phyloP scores from a whole-genome alignment of 1,139 yeast species.

The Sugiyamaella sp. region DNA sequence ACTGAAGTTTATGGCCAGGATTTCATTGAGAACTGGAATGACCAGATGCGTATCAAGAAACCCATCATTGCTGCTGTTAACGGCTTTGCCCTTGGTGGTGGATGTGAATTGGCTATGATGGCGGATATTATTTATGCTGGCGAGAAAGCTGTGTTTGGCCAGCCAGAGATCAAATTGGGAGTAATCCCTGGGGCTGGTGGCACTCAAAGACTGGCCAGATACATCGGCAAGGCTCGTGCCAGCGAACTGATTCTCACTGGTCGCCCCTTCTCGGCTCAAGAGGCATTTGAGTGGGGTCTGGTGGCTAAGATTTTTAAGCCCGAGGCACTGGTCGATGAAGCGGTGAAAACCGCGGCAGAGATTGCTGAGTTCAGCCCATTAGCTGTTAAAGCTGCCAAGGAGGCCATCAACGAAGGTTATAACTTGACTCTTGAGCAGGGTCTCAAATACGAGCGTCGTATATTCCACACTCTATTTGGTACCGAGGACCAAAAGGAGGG shows the following conservation, averaged over 20 bases:
- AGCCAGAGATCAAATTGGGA: slow-evolving; percentile 57
- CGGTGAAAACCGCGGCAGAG: slow-evolving; percentile 49
- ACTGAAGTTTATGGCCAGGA: slow-evolving; percentile 44
- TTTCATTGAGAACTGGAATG: slow-evolving; percentile 47
- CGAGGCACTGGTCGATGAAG: slow-evolving; percentile 48
- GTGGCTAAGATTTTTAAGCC: slow-evolving; percentile 48
- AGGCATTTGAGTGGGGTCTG: slow-evolving; percentile 55
- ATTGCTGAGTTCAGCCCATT: slow-evolving; percentile 49
- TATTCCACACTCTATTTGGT: slow-evolving; percentile 52
- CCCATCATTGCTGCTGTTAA: slow-evolving; percentile 57
- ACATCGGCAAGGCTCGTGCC: slow-evolving; percentile 52
- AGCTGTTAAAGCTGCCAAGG: slow-evolving; percentile 53
- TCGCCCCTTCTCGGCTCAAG: slow-evolving; percentile 47
- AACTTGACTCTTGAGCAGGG: slow-evolving; percentile 48
- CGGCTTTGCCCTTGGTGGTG: slow-evolving; percentile 58
- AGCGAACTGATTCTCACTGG: slow-evolving; percentile 55
- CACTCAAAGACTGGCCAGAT: slow-evolving; percentile 38
- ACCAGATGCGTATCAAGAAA: slow-evolving; percentile 43
- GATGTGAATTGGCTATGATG: slow-evolving; percentile 58
- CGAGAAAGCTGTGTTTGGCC: slow-evolving; percentile 54
- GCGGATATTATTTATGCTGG: slow-evolving; percentile 56
- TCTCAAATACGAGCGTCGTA: slow-evolving; percentile 47
- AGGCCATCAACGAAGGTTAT: slow-evolving; percentile 47
- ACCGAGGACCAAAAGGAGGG: slow-evolving; percentile 54
- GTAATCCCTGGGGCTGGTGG: slow-evolving; percentile 53